A percentile compares a stretch with the other conserved stretches of the same genome.
Evolutionary conservation across 768 basidiomycete species (phyloP).

Genomic region (Clathrus columnatus): DNA sequence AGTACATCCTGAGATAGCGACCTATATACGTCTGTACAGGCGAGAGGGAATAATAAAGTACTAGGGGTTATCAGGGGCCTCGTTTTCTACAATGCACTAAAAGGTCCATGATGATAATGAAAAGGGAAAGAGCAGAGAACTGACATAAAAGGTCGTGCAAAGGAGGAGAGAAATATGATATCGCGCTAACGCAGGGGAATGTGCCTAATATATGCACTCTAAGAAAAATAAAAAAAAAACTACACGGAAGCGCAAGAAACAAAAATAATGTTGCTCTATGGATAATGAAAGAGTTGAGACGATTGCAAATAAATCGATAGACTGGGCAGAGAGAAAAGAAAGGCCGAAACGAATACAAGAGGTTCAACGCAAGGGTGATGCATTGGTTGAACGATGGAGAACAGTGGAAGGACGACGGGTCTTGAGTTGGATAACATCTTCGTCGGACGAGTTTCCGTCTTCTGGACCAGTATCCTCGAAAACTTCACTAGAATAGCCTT

Average conservation of each 20-base stretch:
- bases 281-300: neutral
- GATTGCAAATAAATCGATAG: neutral
- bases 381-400: slow-evolving; percentile 2
- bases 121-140: neutral
- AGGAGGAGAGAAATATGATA: neutral
- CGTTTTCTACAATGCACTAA: neutral
- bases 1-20: neutral
- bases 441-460: slow-evolving; percentile 28
- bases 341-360: neutral
- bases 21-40: neutral
- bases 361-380: slow-evolving; percentile 3
- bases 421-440: slow-evolving; percentile 4
- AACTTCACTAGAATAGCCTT: slow-evolving; percentile 57
- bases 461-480: slow-evolving; percentile 84
- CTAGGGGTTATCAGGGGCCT: neutral
- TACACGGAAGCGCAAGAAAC: neutral
- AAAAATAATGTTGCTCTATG: neutral
- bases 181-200: neutral
- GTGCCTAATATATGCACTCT: neutral
- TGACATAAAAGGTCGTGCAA: neutral
- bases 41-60: neutral
- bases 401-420: slow-evolving; percentile 3
- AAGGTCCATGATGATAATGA: slow-evolving; percentile 1
- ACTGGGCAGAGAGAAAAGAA: neutral
- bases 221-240: neutral